These are phyloP conservation scores for Myriosclerotinia curreyana DNA, from an alignment of 2,329 filamentous ascomycete species.

Conservation along the genomic window DNA sequence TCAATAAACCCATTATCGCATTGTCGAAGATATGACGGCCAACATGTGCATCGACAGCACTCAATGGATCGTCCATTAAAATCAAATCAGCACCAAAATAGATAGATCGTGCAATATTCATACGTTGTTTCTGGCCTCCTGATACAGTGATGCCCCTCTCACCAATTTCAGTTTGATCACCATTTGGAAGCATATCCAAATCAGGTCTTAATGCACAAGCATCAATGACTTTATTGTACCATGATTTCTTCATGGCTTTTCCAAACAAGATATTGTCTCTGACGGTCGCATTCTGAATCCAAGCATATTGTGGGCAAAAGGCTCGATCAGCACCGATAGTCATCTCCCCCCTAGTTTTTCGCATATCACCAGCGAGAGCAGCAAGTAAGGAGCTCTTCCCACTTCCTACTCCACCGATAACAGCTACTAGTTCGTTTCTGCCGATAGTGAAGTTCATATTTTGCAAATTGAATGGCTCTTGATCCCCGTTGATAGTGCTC, in stretches of 20 bases:
- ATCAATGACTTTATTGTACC: constrained; percentile 65
- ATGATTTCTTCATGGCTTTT: constrained; percentile 67
- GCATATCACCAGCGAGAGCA: constrained; percentile 91
- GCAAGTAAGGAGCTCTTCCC: constrained; percentile 89
- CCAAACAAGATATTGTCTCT: constrained; percentile 90
- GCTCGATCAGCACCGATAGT: constrained; percentile 75
- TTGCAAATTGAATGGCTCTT: constrained; percentile 69
- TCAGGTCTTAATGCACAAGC: constrained; percentile 80
- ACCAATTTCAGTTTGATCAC: constrained; percentile 88
- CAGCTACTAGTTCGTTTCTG: constrained; percentile 73
- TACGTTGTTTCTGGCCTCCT: constrained; percentile 88
- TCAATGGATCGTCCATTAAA: constrained; percentile 67
- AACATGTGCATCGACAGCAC: constrained; percentile 67
- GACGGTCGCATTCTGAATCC: constrained; percentile 91
- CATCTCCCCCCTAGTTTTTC: constrained; percentile 71
- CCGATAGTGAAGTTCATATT: constrained; percentile 66
- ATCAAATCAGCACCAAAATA: constrained; percentile 68
- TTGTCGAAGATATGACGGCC: constrained; percentile 84
- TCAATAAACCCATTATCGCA: constrained; percentile 83
- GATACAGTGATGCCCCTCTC: constrained; percentile 95
- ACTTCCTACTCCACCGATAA: constrained; percentile 86
- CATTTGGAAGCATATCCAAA: constrained; percentile 87
- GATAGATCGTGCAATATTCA: constrained; percentile 86
- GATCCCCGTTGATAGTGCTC: constrained; percentile 52
- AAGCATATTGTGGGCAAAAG: constrained; percentile 94